Evolutionary conservation across 1,139 yeast species (phyloP), one percentile per base, ranked within the genome.

Genomic region (Candida frijolesensis): DNA sequence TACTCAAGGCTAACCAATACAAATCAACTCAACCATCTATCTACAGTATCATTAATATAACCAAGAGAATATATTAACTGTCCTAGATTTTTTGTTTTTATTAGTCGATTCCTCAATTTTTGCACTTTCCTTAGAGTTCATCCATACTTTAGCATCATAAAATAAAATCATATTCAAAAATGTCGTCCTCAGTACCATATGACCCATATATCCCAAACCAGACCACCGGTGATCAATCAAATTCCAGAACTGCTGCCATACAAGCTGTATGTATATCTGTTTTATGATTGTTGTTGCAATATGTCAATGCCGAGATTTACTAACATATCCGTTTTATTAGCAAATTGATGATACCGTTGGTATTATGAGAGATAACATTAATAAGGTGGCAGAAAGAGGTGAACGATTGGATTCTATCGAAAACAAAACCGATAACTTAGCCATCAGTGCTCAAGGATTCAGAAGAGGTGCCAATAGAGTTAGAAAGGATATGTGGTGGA

Each of bases 401-500:
- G 97, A 94, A 65, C 85, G 96, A 60, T 80, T 94, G 59, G 97
- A 94, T 62, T 85, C 94, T 48, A 85, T 94, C 61, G 97, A 94
- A 65, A 96, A 89, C 68, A 89, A 92, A 69, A 95, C 98, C 14
- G 97, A 91, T 64, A 90, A 89, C 68, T 80, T 94, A 64, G 97
- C 96, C 40, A 90, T 87, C 48, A 83, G 92, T 48, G 99, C 99
- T 7, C 96, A 90, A 63, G 96, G 97, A 33, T 95, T 95, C 78
- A 89, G 96, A 69, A 83, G 96, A 68, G 96, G 97, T 41, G 99
- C 99, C 52, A 94, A 92, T 73, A 84, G 96, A 62, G 98, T 94
- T 46, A 88, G 99, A 75, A 95, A 92, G 71, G 96, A 91, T 67
- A 94, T 94, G 98, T 94, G 99, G 99, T 89, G 96, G 90, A 94